These are phyloP conservation scores for Neoascochyta sp. DNA, from an alignment of 2,329 filamentous ascomycete species.

Conservation along the genomic window DNA sequence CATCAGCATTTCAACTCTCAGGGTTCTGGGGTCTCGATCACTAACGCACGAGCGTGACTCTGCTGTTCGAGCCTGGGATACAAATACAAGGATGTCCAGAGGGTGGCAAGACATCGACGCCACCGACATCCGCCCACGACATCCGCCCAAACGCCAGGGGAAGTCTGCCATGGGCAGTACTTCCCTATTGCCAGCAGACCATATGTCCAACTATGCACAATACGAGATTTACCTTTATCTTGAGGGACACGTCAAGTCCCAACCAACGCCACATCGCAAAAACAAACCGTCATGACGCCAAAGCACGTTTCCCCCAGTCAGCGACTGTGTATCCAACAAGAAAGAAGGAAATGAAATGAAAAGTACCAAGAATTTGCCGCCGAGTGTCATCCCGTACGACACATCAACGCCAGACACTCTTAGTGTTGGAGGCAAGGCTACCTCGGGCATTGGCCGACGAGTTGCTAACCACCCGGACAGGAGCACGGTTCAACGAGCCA, in stretches of 20 bases:
- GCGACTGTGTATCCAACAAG: slow-evolving; percentile 5
- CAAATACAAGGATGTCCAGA: too few species aligned
- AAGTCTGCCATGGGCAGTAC: slow-evolving; percentile 4
- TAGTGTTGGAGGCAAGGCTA: slow-evolving; percentile 28
- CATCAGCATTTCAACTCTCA: too few species aligned
- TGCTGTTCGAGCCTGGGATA: too few species aligned
- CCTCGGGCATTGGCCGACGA: slow-evolving; percentile 25
- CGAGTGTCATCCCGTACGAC: too few species aligned
- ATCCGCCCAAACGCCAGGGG: slow-evolving; percentile 7
- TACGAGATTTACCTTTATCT: slow-evolving; percentile 1
- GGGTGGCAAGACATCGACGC: too few species aligned
- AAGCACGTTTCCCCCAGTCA: slow-evolving; percentile 1
- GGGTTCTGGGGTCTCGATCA: too few species aligned
- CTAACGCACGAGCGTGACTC: too few species aligned
- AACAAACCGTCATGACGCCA: background rate
- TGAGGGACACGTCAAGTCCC: background rate
- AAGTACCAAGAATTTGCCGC: too few species aligned
- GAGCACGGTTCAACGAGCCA: slow-evolving; percentile 25
- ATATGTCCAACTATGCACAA: slow-evolving; percentile 4
- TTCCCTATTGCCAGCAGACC: background rate
- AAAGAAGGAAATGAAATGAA: slow-evolving; percentile 2
- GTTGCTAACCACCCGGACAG: slow-evolving; percentile 32
- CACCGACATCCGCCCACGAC: too few species aligned
- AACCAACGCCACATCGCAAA: slow-evolving; percentile 5
- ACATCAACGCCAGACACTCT: slow-evolving; percentile 34